phyloP scores from a whole-genome alignment of 345 rosid genomes.

The Leavenworthia alabamica region DNA sequence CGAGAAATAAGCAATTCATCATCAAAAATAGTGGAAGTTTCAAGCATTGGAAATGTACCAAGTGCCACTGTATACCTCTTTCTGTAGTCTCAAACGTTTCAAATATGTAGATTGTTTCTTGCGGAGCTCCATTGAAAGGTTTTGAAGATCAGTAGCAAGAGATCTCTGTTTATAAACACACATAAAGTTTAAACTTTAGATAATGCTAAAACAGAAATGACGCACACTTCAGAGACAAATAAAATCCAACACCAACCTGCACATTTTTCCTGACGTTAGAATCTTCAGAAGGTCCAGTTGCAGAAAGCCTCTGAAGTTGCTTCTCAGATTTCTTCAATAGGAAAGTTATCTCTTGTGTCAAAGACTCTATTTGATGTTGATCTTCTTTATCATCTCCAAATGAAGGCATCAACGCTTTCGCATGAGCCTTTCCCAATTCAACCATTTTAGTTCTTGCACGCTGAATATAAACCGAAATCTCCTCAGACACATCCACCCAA shows the following conservation, averaged over 20 bases:
- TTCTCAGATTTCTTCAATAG: slow-evolving; percentile 78
- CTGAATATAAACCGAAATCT: slow-evolving; percentile 72
- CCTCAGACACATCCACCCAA: slow-evolving; percentile 98
- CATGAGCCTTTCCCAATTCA: slow-evolving; percentile 82
- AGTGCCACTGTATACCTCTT: slow-evolving; percentile 48
- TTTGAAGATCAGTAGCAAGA: slow-evolving; percentile 91
- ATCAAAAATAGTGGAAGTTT: neutral
- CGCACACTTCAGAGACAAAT: neutral
- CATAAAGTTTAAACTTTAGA: neutral
- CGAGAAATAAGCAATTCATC: neutral
- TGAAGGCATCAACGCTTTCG: slow-evolving; percentile 97
- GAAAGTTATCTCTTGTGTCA: slow-evolving; percentile 77
- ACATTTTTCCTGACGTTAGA: slow-evolving; percentile 92
- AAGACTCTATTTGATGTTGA: slow-evolving; percentile 72
- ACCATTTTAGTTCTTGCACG: slow-evolving; percentile 64
- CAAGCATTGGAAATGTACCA: neutral
- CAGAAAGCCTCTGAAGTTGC: slow-evolving; percentile 62
- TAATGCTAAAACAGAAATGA: neutral
- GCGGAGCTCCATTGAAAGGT: slow-evolving; percentile 86
- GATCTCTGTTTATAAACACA: slow-evolving; percentile 48
- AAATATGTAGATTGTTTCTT: slow-evolving; percentile 90
- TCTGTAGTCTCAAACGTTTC: slow-evolving; percentile 82
- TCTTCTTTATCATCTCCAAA: slow-evolving; percentile 97
- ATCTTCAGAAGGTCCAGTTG: slow-evolving; percentile 79
- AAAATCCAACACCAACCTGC: slow-evolving; percentile 47